Conservation (phyloP, 2,329 filamentous ascomycete species). For the Monosporascus cannonballus region DNA sequence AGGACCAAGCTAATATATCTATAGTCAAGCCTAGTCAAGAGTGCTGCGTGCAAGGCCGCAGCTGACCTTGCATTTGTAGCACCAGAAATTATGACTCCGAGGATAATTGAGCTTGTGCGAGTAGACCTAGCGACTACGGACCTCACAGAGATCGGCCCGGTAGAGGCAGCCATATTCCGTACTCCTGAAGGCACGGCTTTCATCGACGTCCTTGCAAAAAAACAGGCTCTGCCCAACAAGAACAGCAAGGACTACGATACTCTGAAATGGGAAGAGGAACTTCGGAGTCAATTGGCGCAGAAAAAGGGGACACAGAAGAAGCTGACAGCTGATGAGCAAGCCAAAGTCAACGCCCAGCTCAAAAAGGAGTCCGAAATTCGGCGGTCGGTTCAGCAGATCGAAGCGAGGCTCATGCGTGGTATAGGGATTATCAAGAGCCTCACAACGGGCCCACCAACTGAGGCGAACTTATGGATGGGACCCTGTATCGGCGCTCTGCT, state of each 20-base stretch:
- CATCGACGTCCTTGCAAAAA: slow-evolving; percentile 84
- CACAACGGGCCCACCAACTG: slow-evolving; percentile 80
- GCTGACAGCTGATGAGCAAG: slow-evolving; percentile 79
- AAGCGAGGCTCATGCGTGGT: slow-evolving; percentile 70
- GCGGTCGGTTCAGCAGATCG: slow-evolving; percentile 60
- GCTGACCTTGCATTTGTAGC: slow-evolving; percentile 92
- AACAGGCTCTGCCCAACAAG: slow-evolving; percentile 71
- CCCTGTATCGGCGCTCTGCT: slow-evolving; percentile 70
- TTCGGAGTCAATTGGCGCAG: slow-evolving; percentile 78
- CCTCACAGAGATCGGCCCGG: slow-evolving; percentile 68
- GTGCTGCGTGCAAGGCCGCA: slow-evolving; percentile 75
- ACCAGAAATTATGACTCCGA: slow-evolving; percentile 71
- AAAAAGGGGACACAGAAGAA: slow-evolving; percentile 93
- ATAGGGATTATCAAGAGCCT: slow-evolving; percentile 81
- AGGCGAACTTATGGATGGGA: slow-evolving; percentile 83
- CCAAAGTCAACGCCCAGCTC: slow-evolving; percentile 86
- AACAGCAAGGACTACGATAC: slow-evolving; percentile 94
- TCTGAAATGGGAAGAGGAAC: slow-evolving; percentile 93
- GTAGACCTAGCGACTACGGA: slow-evolving; percentile 66
- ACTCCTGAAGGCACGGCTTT: slow-evolving; percentile 85
- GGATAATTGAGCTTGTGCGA: slow-evolving; percentile 67
- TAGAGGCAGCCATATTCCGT: slow-evolving; percentile 87
- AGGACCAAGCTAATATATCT: slow-evolving; percentile 8
- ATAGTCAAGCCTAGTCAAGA: slow-evolving; percentile 42
- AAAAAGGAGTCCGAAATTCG: slow-evolving; percentile 81